phyloP scores from a whole-genome alignment of 768 basidiomycete genomes.

The Lactarius hengduanensis region DNA sequence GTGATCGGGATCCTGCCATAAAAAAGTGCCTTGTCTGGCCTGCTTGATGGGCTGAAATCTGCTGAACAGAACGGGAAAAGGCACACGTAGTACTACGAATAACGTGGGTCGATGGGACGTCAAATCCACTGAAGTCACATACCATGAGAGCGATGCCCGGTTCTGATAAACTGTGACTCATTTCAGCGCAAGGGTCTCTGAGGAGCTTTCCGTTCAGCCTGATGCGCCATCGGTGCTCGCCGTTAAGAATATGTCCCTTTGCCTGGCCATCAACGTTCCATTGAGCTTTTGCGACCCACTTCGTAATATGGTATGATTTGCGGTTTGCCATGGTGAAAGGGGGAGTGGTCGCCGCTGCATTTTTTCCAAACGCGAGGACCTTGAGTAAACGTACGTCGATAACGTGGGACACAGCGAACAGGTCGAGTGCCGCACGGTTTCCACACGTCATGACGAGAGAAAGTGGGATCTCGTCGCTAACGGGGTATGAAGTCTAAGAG shows the following conservation, averaged over 20 bases:
- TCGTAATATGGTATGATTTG: not conserved
- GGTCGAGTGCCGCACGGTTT: constrained; percentile 9
- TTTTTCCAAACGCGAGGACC: constrained; percentile 21
- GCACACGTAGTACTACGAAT: constrained; percentile 14
- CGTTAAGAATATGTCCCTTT: not conserved
- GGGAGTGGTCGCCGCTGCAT: not conserved
- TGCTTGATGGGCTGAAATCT: not conserved
- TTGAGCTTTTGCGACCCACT: constrained; percentile 16
- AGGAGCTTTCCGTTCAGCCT: constrained; percentile 14
- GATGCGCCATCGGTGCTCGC: constrained; percentile 11
- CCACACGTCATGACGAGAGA: constrained; percentile 16
- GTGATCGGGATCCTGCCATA: constrained; percentile 5
- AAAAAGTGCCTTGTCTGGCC: not conserved
- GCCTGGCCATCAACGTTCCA: constrained; percentile 13
- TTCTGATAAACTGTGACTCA: constrained; percentile 13
- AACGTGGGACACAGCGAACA: constrained; percentile 5
- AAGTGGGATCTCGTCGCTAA: constrained; percentile 17
- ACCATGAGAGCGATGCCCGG: constrained; percentile 17
- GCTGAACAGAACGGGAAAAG: constrained; percentile 7
- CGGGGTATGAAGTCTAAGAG: constrained; percentile 9
- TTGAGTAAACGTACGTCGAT: constrained; percentile 23
- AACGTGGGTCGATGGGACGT: not conserved
- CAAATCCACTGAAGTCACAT: not conserved
- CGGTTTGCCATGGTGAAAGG: constrained; percentile 2
- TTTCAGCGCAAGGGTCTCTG: not conserved